Evolutionary conservation across 192 early-diverging fungal genomes (phyloP), one percentile per base, ranked within the genome.

Genomic region (Lobosporangium transversale): DNA sequence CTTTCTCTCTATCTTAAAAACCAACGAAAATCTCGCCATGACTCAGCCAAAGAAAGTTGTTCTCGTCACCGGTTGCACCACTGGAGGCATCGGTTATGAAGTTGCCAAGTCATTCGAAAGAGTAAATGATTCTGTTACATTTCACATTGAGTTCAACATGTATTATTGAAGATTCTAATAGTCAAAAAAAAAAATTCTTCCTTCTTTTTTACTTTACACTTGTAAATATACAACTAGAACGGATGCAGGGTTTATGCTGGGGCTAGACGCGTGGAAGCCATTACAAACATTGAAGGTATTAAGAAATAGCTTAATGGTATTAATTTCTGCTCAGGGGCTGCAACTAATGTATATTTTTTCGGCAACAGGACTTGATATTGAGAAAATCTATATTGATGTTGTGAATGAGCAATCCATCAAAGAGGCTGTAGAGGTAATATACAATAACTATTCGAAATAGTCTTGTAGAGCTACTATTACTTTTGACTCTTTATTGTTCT

Each of bases 21-120:
- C n/a, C n/a, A n/a, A n/a, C n/a, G n/a, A n/a, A n/a, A n/a, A n/a
- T n/a, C n/a, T 43, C 42, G 56, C 24, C 30, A 61, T 60, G 63
- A 60, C 63, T 21, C 43, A 61, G 31, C 4, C 45, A 30, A 79
- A 81, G 27, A 82, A 80, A 17, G 79, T 92, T 35, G 91, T 87
- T 17, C 82, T 92, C 20, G 83, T 92, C 23, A 91, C 89, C 40
- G 91, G 91, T 23, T 92, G 91, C 69, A 86, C 91, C 7, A 79
- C 80, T 12, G 91, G 91, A 55, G 89, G 89, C 17, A 92, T 91
- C 51, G 91, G 91, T 27, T 76, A 76, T 37, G 73, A 76, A 48
- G 57, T 47, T n/a, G 73, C 73, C 31, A 76, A 76, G 40, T 42
- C 65, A 14, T 76, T 76, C 37, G 73, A 76, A 35, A 66, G 45